Evolutionary conservation across 139 green algal species (phyloP).

Genomic region (Auxenochlorella pyrenoidosa): DNA sequence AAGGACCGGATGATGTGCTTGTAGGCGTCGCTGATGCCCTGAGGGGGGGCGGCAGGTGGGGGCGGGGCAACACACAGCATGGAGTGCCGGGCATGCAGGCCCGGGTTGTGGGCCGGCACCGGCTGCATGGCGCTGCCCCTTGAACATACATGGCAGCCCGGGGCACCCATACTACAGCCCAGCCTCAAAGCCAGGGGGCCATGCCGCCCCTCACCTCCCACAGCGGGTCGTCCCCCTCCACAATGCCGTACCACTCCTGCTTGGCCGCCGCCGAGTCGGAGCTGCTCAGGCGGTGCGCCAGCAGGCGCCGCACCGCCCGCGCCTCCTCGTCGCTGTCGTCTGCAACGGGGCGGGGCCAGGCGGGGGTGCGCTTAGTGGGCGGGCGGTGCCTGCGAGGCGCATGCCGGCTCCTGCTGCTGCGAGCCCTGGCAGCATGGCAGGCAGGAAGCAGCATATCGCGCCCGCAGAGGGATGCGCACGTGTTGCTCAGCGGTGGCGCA

Average conservation of each 20-base stretch:
- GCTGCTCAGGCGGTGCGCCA: conserved; percentile 88
- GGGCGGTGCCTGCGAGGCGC: too few species aligned
- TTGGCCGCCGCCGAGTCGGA: conserved; percentile 65
- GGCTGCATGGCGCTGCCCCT: too few species aligned
- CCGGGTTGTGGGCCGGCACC: too few species aligned
- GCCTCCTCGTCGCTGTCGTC: conserved; percentile 88
- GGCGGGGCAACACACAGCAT: neutral
- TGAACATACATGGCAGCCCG: neutral
- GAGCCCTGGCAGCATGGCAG: too few species aligned
- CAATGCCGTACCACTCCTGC: conserved; percentile 88
- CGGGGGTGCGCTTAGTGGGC: neutral
- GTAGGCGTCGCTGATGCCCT: conserved; percentile 93
- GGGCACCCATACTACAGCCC: neutral
- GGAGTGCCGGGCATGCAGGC: too few species aligned
- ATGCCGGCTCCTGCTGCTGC: too few species aligned
- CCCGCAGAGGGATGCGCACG: too few species aligned
- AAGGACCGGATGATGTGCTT: conserved; percentile 98
- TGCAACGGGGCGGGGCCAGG: neutral
- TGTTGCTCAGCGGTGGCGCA: neutral
- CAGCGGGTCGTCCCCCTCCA: conserved; percentile 93
- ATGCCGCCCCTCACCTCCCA: conserved; percentile 67
- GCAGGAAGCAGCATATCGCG: too few species aligned
- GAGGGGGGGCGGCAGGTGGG: neutral
- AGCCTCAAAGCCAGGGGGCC: neutral
- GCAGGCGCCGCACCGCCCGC: conserved; percentile 74